These are phyloP conservation scores for Botrytis byssoidea DNA, from an alignment of 2,329 filamentous ascomycete species.

Conservation along the genomic window DNA sequence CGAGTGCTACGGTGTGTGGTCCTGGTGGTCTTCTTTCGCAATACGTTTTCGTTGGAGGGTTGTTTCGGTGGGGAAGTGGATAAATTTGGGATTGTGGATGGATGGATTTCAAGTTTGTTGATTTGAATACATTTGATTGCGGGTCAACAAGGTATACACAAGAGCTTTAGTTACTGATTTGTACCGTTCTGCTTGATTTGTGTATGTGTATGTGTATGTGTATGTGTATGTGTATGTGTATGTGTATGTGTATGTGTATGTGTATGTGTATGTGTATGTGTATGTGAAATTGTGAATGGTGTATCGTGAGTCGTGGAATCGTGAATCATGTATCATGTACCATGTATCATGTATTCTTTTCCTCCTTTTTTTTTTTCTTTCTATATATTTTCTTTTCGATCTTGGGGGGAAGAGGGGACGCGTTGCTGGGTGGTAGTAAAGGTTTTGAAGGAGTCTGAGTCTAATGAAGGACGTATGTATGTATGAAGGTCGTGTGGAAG, in stretches of 20 bases:
- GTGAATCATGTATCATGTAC: neutral
- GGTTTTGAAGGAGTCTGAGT: neutral
- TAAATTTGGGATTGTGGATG: constrained; percentile 1
- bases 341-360: neutral
- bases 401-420: neutral
- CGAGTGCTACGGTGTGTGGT: constrained; percentile 11
- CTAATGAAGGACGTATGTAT: neutral
- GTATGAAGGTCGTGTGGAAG: constrained; percentile 10
- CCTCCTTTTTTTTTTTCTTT: neutral
- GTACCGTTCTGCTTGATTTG: neutral
- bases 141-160: neutral
- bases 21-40: constrained; percentile 7
- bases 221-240: too few relatives aligned
- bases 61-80: constrained; percentile 15
- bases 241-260: too few relatives aligned
- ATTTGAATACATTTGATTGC: constrained; percentile 12
- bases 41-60: constrained; percentile 15
- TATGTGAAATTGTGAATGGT: neutral
- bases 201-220: neutral
- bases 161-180: neutral
- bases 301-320: neutral
- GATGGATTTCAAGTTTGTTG: neutral
- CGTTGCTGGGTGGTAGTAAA: neutral
- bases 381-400: neutral
- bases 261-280: too few relatives aligned